Base-by-base conservation (phyloP, 331 rosid species). In the Erythrophleum ivorense region DNA sequence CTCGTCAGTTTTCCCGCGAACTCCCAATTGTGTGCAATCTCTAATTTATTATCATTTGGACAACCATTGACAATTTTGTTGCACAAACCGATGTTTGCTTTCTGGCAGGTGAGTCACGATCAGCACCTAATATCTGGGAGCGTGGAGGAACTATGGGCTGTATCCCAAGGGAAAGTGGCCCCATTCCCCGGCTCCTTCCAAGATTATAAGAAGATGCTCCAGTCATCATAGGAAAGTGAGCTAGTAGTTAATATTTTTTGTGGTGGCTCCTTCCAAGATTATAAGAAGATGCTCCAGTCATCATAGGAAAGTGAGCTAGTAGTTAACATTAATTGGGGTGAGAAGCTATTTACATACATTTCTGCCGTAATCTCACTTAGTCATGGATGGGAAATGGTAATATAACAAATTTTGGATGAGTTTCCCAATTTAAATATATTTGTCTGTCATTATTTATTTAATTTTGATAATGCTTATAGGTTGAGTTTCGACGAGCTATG, bases 111-210 rank as follows among this genome's bases (percentile, higher is more conserved):
- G 86, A 94, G 98, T 90, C 99, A 96, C 74, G 99, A 96, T 7
- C 97, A 96, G 88, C 99, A 96, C 80, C 91, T 94, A 67, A 96
- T 96, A 83, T 96, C 99, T 52, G 99, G 99, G 82, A 96, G 99
- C 31, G 99, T 96, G 73, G 99, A 96, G 48, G 99, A 96, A 84
- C 91, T 96, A 1, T 94, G 99, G 99, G 98, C 63, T 75, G 99
- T 96, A 71, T 96, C 99, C 2, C 53, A 96, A 64, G 99, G 99
- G 73, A 92, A 73, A 87, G 96, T 88, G 69, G 2, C 78, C 34
- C 97, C 99, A 60, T 96, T 96, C 94, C 87, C 82, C 0, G 99
- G 99, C 84, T 78, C 76, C 57, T 96, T 96, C 94, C 88, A 87
- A 2, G 99, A 92, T 80, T 96, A 96, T 87, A 96, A 96, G 92